Evolutionary conservation across 2,329 filamentous ascomycete species (phyloP).

Genomic region (Fusarium acutatum): DNA sequence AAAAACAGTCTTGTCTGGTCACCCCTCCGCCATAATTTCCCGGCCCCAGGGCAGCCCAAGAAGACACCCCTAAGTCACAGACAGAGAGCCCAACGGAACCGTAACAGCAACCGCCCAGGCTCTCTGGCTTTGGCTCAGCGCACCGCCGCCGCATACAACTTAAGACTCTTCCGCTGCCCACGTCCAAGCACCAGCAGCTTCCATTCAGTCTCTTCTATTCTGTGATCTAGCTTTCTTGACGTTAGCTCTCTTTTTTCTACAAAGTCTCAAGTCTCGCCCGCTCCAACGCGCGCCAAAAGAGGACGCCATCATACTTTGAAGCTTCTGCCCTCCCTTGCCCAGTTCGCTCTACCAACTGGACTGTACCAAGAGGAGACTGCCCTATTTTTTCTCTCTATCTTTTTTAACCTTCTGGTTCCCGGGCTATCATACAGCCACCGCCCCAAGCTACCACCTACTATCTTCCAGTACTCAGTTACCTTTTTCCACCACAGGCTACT

Average conservation of each 20-base stretch:
- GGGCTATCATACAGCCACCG: slow-evolving; percentile 8
- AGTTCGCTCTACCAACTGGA: slow-evolving; percentile 1
- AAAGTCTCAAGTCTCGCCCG: slow-evolving; percentile 35
- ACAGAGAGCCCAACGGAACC: slow-evolving; percentile 13
- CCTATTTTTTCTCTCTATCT: slow-evolving; percentile 29
- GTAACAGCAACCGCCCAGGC: slow-evolving; percentile 7
- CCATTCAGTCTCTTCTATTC: slow-evolving; percentile 15
- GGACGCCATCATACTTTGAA: slow-evolving; percentile 33
- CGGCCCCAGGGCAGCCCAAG: slow-evolving; percentile 34
- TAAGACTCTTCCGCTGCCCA: slow-evolving; percentile 30
- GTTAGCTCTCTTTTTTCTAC: slow-evolving; percentile 26
- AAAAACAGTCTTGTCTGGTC: slow-evolving; percentile 35
- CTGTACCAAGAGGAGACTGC: slow-evolving; percentile 23
- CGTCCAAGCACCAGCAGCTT: slow-evolving; percentile 1
- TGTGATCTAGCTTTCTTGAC: slow-evolving; percentile 33
- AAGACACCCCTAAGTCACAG: slow-evolving; percentile 6
- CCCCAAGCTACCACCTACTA: not conserved
- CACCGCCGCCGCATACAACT: slow-evolving; percentile 25
- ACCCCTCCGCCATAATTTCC: slow-evolving; percentile 42
- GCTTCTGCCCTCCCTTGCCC: slow-evolving; percentile 25
- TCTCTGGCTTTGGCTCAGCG: slow-evolving; percentile 16
- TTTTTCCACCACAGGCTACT: slow-evolving; percentile 12
- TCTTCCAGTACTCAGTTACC: not conserved
- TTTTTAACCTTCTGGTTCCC: slow-evolving; percentile 28
- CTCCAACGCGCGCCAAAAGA: slow-evolving; percentile 23